Conservation (phyloP, 306 rosid genomes). For the Trichosanthes truncata region DNA sequence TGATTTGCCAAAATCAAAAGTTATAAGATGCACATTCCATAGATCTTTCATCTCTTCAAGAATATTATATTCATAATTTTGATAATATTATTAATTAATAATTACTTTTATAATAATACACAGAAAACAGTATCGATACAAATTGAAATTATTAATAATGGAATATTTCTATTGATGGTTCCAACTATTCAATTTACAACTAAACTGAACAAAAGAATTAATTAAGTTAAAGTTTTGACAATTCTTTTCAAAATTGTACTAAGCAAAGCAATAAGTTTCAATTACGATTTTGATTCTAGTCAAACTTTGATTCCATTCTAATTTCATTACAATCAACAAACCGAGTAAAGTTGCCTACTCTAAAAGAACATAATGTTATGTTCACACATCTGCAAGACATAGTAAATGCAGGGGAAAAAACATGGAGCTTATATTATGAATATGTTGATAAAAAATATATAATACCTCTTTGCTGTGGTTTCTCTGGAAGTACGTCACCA, state of each 20-base stretch:
- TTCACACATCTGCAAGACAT: background rate
- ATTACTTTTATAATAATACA: background rate
- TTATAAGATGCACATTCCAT: background rate
- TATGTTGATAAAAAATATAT: background rate
- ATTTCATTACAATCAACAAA: background rate
- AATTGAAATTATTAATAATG: background rate
- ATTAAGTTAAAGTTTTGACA: background rate
- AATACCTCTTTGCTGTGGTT: conserved; percentile 95
- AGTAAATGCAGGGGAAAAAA: background rate
- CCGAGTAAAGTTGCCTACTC: background rate
- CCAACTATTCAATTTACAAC: background rate
- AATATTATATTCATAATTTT: background rate
- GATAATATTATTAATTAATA: background rate
- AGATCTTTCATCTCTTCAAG: background rate
- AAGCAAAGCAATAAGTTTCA: background rate
- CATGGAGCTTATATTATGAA: background rate
- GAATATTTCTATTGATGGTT: background rate
- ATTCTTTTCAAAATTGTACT: background rate
- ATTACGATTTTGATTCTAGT: background rate
- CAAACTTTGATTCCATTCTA: background rate
- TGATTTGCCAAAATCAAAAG: background rate
- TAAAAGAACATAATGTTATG: background rate
- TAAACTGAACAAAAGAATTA: background rate
- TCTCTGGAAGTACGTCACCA: conserved; percentile 82
- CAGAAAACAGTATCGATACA: background rate